Base-by-base conservation (phyloP, 108 stramenopile genomes). In the Craspedostauros australis region DNA sequence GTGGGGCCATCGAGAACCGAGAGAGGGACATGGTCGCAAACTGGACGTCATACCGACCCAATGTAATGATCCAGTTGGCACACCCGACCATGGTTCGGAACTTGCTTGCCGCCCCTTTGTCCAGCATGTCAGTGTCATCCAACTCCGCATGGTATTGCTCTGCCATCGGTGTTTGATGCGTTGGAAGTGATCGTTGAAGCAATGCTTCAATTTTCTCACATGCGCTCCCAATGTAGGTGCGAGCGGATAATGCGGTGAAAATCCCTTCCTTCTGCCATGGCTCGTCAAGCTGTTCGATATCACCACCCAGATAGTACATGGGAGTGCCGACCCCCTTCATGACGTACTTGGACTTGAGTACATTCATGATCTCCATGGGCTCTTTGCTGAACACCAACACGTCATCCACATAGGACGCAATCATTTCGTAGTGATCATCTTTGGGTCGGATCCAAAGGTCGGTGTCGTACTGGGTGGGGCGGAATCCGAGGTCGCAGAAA, bases 11-110 rank as follows among this genome's bases (percentile, higher is more conserved):
- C 0, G 43, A 4, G 40, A 68, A 68, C 15, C 39, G 22, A 15
- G 65, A 66, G 23, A 66, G 2, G 15, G 50, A 37, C 47, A 52
- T 59, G 2, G 59, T 42, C 2, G 57, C 57, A 2, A 45, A 41
- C 15, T 24, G 12, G 7, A 75, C 60, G 39, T 75, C 73, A 22
- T 57, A 27, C 24, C 64, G 27, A 1, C 71, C 71, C 5, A 73
- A n/a, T n/a, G 44, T 33, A 5, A 69, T 18, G 30, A 24, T 20
- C 68, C 68, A 69, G 24, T 62, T 48, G 9, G 49, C 7, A 6
- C 36, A 16, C 4, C 67, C 67, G 25, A 74, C 48, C 20, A 60
- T 12, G 1, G 52, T 50, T 39, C 64, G 67, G 38, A 43, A 74
- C 16, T 39, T 26, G 16, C 40, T 52, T 11, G 44, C 39, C n/a